Evolutionary conservation across 805 yeast species (phyloP), one percentile per base, ranked within the genome.

Genomic region (Blastobotrys attinorum): DNA sequence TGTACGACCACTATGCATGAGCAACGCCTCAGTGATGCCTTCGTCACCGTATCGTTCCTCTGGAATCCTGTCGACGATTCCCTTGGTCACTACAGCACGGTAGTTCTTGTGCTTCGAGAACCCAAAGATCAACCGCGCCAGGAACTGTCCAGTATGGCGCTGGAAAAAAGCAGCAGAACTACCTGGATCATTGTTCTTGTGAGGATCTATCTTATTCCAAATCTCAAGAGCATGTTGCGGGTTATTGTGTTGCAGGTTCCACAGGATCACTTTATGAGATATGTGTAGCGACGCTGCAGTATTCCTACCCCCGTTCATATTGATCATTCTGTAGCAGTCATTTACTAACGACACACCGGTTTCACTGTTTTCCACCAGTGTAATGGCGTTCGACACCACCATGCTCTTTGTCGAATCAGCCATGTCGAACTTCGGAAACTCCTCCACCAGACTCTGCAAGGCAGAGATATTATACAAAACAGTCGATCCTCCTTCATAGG

Each of bases 1-100:
- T 7, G 46, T 37, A 22, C 56, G 27, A 11, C 54, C 47, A 38
- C 56, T 49, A 25, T 45, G 45, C 31, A 46, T 39, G 13, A 54
- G 27, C n/a, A 54, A 36, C 13, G 57, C 50, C 35, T 53, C 57
- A 4, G 54, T 44, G 4, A 54, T 23, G 3, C 55, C 53, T 13
- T 44, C 51, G 6, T 18, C 31, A 10, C 33, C 35, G 37, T 51
- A 54, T 10, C 29, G 32, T 5, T 37, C 37, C 31, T 18, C 22
- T 3, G 55, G 54, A 10, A 54, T 21, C 21, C 18, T 17, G 4
- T 27, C 15, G 3, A 38, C 53, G 16, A 54, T 47, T 4, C 21
- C 35, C 6, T 29, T 31, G 8, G 45, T 41, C 8, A 51, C 49
- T 15, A 44, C 39, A 3, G 20, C 31, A 13, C 22, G 22, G 31